Percentiles rank a stretch among this genome's conserved stretches.
Evolutionary conservation across 1,139 yeast genomes (phyloP).

Genomic region (Pichiaceae sp.): DNA sequence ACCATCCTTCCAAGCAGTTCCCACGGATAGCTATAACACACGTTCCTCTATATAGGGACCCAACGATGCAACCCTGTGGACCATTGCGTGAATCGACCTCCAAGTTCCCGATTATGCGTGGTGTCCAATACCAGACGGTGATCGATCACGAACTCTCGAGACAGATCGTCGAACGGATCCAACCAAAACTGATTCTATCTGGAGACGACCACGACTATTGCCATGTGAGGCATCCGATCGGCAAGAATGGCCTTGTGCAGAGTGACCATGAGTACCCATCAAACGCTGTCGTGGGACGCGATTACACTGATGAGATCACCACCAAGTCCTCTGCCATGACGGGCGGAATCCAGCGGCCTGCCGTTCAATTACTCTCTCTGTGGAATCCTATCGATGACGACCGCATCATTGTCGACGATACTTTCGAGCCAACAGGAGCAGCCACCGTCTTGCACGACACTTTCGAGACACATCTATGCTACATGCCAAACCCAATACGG

Average conservation of each 20-base stretch:
- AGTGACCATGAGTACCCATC: conserved; percentile 8
- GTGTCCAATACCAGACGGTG: conserved; percentile 75
- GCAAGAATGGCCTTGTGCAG: conserved; percentile 5
- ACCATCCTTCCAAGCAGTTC: conserved; percentile 23
- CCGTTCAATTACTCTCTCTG: conserved; percentile 72
- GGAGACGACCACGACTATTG: conserved; percentile 99
- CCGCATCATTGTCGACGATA: conserved; percentile 9
- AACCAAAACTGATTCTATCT: conserved; percentile 66
- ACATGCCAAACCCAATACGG: conserved; percentile 60
- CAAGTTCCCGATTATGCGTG: conserved; percentile 60
- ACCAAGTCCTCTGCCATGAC: conserved; percentile 91
- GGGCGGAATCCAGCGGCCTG: conserved; percentile 79
- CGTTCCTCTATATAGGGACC: conserved; percentile 66
- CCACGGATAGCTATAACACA: conserved; percentile 74
- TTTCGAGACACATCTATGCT: conserved; percentile 52
- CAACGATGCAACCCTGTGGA: conserved; percentile 52
- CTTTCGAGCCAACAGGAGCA: conserved; percentile 7
- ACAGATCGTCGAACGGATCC: conserved; percentile 43
- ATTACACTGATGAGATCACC: conserved; percentile 62
- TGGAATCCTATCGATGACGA: conserved; percentile 32
- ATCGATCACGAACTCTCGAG: conserved; percentile 51
- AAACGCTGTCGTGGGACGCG: conserved; percentile 23
- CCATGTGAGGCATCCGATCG: conserved; percentile 52
- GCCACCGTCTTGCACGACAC: conserved; percentile 22
- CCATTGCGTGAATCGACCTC: conserved; percentile 54